Conservation (phyloP, 768 basidiomycete species). For the Tylopilus subfusipes region DNA sequence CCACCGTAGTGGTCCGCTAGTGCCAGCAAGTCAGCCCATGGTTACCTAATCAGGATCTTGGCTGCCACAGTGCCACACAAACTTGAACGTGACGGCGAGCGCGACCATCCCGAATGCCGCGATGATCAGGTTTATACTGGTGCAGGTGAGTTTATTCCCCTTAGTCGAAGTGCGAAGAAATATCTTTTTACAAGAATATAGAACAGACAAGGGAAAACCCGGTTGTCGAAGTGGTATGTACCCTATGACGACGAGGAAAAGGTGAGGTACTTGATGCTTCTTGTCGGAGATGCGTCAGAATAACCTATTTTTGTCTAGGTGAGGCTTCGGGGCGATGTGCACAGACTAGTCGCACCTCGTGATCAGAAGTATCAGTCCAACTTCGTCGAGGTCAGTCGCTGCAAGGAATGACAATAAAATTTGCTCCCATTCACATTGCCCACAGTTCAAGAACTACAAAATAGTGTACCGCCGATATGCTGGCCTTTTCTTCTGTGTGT, state of each 20-base stretch:
- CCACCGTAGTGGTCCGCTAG: no score
- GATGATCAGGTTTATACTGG: conserved; percentile 98
- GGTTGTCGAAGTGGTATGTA: conserved; percentile 97
- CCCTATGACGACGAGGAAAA: conserved; percentile 99
- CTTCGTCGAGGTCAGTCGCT: conserved; percentile 85
- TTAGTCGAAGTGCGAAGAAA: neutral
- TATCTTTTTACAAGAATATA: conserved; percentile 29
- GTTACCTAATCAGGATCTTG: neutral
- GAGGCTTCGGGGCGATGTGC: conserved; percentile 92
- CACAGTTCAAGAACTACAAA: conserved; percentile 95
- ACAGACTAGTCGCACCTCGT: conserved; percentile 89
- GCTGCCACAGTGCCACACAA: neutral
- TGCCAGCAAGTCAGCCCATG: no score
- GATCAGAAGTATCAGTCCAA: conserved; percentile 99
- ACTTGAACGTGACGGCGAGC: neutral
- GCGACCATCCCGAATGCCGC: conserved; percentile 15
- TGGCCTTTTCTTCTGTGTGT: conserved; percentile 96
- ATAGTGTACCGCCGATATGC: conserved; percentile 96
- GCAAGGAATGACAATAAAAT: neutral
- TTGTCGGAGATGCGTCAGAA: neutral
- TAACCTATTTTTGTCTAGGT: conserved; percentile 48
- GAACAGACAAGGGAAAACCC: conserved; percentile 98
- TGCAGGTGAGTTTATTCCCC: conserved; percentile 59
- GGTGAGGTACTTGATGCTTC: conserved; percentile 40
- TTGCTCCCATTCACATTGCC: conserved; percentile 5